Base-by-base conservation (phyloP, 805 yeast species). In the Candida morakotiae region DNA sequence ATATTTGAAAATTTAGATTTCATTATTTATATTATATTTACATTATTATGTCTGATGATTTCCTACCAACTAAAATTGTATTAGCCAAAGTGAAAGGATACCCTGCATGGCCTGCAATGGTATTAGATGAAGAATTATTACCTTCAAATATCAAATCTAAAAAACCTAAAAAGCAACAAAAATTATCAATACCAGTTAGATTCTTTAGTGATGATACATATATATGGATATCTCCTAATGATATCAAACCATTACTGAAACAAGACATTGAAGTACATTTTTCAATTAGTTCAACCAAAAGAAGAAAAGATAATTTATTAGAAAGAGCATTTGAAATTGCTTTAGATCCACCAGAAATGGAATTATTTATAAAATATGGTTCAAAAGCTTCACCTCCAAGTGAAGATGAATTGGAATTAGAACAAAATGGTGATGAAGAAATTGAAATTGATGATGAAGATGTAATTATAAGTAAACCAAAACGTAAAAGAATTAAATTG, bases 61-160 rank as follows among this genome's bases (percentile, higher is more conserved):
- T 18, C 18, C 39, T 37, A 11, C 54, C 55, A 15, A 44, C 35
- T 15, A 31, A 52, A 8, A 35, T 53, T 16, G 64, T 87, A 1
- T 67, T 87, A 17, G 93, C 93, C 6, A 87, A 87, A 57, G 79
- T 87, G 33, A 87, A 85, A 52, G 94, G 95, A 7, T 87, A 79
- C 53, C 85, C 95, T 2, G 83, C 89, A 28, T 87, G 96, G 96
- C 96, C 96, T 0, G 88, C 89, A 2, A 80, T 86, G 78, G 79
- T 85, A 3, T 71, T 86, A 3, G 81, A 80, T 1, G 73, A 65
- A 41, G 68, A 71, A 13, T 57, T 75, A 6, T 66, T 86, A 5
- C 93, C 95, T 0, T 74, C 64, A 15, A 63, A 69, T 46, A 75
- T 85, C 20, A 45, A 60, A 18, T 55, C 59, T 13, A 71, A 67